phyloP scores from a whole-genome alignment of 2,329 filamentous ascomycete genomes.

The Elsinoe arachidis region DNA sequence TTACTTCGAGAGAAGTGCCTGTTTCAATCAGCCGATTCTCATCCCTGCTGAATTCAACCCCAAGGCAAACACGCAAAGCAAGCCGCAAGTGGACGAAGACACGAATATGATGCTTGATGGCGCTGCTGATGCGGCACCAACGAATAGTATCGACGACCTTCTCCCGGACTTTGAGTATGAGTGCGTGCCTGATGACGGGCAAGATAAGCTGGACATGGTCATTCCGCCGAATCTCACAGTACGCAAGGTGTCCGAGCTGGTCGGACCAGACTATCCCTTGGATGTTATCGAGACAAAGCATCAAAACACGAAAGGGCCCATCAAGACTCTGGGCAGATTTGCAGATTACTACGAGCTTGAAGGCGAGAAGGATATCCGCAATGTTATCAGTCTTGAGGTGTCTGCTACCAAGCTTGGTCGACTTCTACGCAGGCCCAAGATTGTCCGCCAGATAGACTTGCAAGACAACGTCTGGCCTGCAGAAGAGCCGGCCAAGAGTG shows the following conservation, averaged over 20 bases:
- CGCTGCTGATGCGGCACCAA: slow-evolving; percentile 18
- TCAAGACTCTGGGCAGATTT: slow-evolving; percentile 58
- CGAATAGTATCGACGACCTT: slow-evolving; percentile 13
- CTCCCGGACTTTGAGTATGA: slow-evolving; percentile 40
- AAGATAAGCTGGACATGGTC: slow-evolving; percentile 60
- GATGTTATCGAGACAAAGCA: slow-evolving; percentile 64
- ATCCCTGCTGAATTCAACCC: slow-evolving; percentile 55
- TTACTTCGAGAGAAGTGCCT: slow-evolving; percentile 53
- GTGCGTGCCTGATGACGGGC: slow-evolving; percentile 48
- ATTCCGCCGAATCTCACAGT: slow-evolving; percentile 57
- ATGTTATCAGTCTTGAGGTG: slow-evolving; percentile 62
- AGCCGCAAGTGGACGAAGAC: neutral
- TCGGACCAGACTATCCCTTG: slow-evolving; percentile 53
- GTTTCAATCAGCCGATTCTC: slow-evolving; percentile 59
- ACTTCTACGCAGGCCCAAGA: slow-evolving; percentile 53
- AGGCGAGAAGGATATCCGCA: slow-evolving; percentile 53
- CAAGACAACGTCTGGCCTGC: slow-evolving; percentile 49
- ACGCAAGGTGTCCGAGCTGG: slow-evolving; percentile 53
- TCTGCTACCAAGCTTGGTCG: slow-evolving; percentile 55
- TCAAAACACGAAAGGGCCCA: slow-evolving; percentile 55
- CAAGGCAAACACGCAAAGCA: slow-evolving; percentile 32
- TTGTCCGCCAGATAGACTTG: slow-evolving; percentile 55
- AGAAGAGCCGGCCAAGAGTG: slow-evolving; percentile 45
- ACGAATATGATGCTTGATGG: slow-evolving; percentile 7
- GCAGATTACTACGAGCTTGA: slow-evolving; percentile 59